A percentile compares a stretch with the other conserved stretches of the same genome.
These are phyloP conservation scores for Silene conica DNA, from an alignment of 148 eudicot genomes.

Conservation along the genomic window DNA sequence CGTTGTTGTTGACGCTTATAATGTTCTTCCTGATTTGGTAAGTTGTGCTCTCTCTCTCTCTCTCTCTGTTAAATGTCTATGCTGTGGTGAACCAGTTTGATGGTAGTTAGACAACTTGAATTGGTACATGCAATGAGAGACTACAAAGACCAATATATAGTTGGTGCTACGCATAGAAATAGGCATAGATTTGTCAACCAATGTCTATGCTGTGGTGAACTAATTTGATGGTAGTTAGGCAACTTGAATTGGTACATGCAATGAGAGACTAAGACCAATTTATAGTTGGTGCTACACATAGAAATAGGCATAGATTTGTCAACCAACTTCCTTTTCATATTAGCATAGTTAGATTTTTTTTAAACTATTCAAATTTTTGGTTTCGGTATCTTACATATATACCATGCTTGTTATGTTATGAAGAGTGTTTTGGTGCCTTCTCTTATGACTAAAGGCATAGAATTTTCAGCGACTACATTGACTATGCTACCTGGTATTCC, in stretches of 20 bases:
- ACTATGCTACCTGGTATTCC: conserved; percentile 94
- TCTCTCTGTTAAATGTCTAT: neutral
- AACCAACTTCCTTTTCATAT: conserved; percentile 6
- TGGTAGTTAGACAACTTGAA: neutral
- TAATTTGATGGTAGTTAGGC: neutral
- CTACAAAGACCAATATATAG: neutral
- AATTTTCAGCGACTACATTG: conserved; percentile 62
- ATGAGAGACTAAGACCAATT: conserved; percentile 4
- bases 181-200: too few relatives aligned
- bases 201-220: neutral
- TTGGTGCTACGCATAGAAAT: neutral
- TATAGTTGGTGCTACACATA: neutral
- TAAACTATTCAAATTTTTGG: neutral
- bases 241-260: neutral
- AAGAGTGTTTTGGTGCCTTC: conserved; percentile 87
- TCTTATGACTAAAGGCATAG: conserved; percentile 71
- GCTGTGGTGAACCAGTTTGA: neutral
- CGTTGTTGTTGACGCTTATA: conserved; percentile 74
- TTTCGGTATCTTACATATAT: neutral
- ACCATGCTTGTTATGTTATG: conserved; percentile 17
- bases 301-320: neutral
- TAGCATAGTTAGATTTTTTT: neutral
- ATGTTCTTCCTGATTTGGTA: conserved; percentile 86
- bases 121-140: neutral
- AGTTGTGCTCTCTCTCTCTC: conserved; percentile 10